Conservation (phyloP, 2,329 filamentous ascomycete genomes). For the Diplodia sapinea region DNA sequence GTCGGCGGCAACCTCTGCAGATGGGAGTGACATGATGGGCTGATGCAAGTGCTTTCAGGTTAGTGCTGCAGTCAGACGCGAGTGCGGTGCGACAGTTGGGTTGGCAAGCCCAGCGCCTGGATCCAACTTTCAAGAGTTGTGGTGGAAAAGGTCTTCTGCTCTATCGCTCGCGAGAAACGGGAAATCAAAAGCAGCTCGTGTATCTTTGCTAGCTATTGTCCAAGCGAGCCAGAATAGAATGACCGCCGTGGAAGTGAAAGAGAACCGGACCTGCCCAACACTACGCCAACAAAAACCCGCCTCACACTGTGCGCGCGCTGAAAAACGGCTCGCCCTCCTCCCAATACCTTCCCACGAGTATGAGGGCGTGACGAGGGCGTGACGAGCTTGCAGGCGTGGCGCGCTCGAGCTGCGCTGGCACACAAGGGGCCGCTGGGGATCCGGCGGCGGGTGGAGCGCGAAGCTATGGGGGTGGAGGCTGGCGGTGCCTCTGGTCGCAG, state of each 20-base stretch:
- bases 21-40: conserved; percentile 67
- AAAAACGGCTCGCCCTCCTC: conserved; percentile 20
- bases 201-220: conserved; percentile 58
- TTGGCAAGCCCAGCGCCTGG: conserved; percentile 28
- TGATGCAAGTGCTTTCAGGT: conserved; percentile 35
- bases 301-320: conserved; percentile 16
- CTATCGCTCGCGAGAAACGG: conserved; percentile 50
- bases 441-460: conserved; percentile 1
- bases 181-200: conserved; percentile 48
- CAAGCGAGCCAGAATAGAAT: conserved; percentile 39
- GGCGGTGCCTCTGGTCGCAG: conserved; percentile 14
- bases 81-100: conserved; percentile 35
- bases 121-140: conserved; percentile 29
- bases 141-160: conserved; percentile 29
- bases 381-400: conserved; percentile 8
- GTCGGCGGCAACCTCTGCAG: conserved; percentile 91
- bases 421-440: conserved; percentile 9
- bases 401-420: conserved; percentile 9
- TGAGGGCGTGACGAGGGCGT: conserved; percentile 11
- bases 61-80: conserved; percentile 31
- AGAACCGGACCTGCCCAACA: conserved; percentile 30
- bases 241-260: conserved; percentile 35
- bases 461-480: conserved; percentile 9
- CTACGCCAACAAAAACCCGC: conserved; percentile 28
- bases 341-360: conserved; percentile 24